Percentiles rank a stretch among this genome's conserved stretches.
Conservation (phyloP, 371 early-diverging fungal species). For the Mucor ambiguus region DNA sequence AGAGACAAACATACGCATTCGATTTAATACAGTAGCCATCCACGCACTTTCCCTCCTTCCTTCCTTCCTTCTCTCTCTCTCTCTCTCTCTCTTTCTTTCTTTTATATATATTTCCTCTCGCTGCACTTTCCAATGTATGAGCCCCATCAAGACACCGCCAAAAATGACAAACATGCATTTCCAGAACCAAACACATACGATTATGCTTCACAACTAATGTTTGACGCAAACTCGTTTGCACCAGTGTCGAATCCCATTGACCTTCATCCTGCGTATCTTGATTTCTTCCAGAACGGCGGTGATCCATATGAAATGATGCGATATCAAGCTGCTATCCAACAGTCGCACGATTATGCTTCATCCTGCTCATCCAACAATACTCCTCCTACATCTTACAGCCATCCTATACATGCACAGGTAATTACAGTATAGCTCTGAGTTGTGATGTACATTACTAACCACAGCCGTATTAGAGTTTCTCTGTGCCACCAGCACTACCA, state of each 20-base stretch:
- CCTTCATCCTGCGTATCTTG: conserved; percentile 13
- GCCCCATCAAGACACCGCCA: conserved; percentile 18
- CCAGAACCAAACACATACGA: conserved; percentile 26
- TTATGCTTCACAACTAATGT: conserved; percentile 25
- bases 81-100: background rate
- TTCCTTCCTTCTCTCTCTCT: background rate
- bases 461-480: background rate
- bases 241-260: conserved; percentile 20
- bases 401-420: conserved; percentile 14
- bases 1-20: background rate
- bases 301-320: conserved; percentile 26
- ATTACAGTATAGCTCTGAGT: background rate
- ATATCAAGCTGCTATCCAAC: conserved; percentile 23
- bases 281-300: conserved; percentile 14
- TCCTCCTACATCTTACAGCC: conserved; percentile 11
- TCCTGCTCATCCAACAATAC: conserved; percentile 19
- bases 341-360: conserved; percentile 24
- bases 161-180: conserved; percentile 20
- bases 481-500: background rate
- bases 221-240: conserved; percentile 25
- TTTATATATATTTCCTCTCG: background rate
- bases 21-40: background rate
- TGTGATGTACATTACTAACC: background rate
- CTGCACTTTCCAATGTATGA: conserved; percentile 11
- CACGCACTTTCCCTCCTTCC: background rate